Base-by-base conservation (phyloP, 371 early-diverging fungal species). In the Mucor circinelloides region DNA sequence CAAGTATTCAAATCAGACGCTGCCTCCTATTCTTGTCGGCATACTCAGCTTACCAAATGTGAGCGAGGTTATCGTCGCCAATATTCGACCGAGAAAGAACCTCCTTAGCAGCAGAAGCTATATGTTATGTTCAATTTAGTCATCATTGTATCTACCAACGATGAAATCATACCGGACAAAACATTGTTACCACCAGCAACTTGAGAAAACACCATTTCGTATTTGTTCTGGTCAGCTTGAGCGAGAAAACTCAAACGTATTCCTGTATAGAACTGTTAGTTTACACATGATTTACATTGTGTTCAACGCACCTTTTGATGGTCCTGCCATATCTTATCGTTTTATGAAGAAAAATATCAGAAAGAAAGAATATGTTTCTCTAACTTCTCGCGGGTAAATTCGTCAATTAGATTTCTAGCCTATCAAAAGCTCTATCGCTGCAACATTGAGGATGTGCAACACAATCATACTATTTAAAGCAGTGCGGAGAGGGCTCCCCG, bases 181-280 rank as follows among this genome's bases (percentile, higher is more conserved):
- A 64, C 59, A 28, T 64, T 69, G 28, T 48, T 68, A 32, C 72
- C 74, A 19, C 67, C 57, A 17, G 81, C 58, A 5, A 74, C 79
- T 72, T 81, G 80, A 38, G 73, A 40, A 60, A 84, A 84, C 12
- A 84, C 68, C 58, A 74, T 71, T 60, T 84, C 82, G 50, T 81
- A 84, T 44, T 74, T 78, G 40, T 61, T 63, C 38, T 84, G 84
- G 65, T 84, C 84, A 40, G 66, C 75, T 50, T 72, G 76, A 54
- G 79, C 69, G 27, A 84, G 70, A 61, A 84, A 84, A 57, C 82
- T 81, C 42, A 84, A 65, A n/a, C 77, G 75, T 60, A 78, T 71
- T 13, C 73, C 81, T 78, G 50, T 31, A 61, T 42, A 28, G 15
- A 46, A 27, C 25, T 61, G 32, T 55, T 13, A 64, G 23, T n/a